A percentile compares a stretch with the other conserved stretches of the same genome.
phyloP scores from a whole-genome alignment of 352 stramenopile species.

The Phytopythium sindhum region DNA sequence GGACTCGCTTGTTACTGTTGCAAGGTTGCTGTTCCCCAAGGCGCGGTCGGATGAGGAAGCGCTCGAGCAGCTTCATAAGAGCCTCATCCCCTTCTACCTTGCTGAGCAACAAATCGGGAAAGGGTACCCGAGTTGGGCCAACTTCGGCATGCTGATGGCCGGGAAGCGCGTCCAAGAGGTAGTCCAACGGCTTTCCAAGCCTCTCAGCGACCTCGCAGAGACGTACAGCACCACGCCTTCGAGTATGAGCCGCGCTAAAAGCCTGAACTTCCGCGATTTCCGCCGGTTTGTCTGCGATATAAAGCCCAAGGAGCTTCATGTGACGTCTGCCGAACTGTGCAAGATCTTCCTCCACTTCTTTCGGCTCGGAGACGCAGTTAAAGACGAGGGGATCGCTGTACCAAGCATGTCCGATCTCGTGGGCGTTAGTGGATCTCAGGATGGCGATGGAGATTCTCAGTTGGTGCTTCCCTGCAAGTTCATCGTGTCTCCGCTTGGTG shows the following conservation, averaged over 20 bases:
- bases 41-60: constrained; percentile 26
- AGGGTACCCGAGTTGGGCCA: constrained; percentile 24
- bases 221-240: not conserved
- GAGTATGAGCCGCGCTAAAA: not conserved
- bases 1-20: constrained; percentile 53
- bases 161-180: constrained; percentile 25
- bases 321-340: constrained; percentile 42
- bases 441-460: not conserved
- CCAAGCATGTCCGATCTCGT: not conserved
- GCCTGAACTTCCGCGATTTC: constrained; percentile 50
- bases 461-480: not conserved
- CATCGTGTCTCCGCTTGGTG: not conserved
- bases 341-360: constrained; percentile 59
- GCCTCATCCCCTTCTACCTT: constrained; percentile 41
- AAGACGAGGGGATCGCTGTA: constrained; percentile 1
- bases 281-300: constrained; percentile 45
- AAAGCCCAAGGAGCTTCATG: constrained; percentile 33
- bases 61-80: constrained; percentile 32
- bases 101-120: constrained; percentile 16
- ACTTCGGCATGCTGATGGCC: constrained; percentile 32
- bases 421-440: not conserved
- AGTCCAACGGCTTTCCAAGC: constrained; percentile 36
- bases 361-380: constrained; percentile 18
- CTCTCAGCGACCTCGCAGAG: constrained; percentile 34
- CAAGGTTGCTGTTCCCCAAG: constrained; percentile 35